Base-by-base conservation (phyloP, 2,329 filamentous ascomycete species). In the Neonectria coccinea region DNA sequence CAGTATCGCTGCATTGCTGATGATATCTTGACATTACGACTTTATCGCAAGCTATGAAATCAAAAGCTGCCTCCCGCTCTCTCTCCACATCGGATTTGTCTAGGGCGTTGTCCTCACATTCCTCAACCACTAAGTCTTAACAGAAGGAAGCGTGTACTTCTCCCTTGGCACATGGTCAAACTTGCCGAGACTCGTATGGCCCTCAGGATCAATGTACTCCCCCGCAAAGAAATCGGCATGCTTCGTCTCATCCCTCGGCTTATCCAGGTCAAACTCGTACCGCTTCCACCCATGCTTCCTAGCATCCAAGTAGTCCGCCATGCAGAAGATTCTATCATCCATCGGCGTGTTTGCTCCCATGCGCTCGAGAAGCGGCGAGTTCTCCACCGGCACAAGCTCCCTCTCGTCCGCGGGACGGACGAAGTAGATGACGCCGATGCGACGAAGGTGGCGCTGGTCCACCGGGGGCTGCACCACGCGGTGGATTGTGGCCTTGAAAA, bases 391-490 rank as follows among this genome's bases (percentile, higher is more conserved):
- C 47, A 76, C 76, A 12, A 81, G 74, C 59, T 77, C 70, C 1
- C 78, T 72, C 2, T 80, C 73, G 53, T 80, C 77, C 0, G 75
- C 74, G 0, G 79, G 79, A 11, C 80, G 70, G 2, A 79, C 76
- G 59, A 82, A 82, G 63, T 81, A 82, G 47, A 80, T 78, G 41
- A 81, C 68, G 4, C 79, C 79, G 36, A 81, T 66, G 5, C 80
- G 75, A 44, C 76, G 71, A 11, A 75, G 74, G 48, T 77, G 72
- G 12, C 70, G 73, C 62, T 81, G 79, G 54, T 81, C 80, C 22
- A 67, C 65, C 16, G 76, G 76, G 18, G 76, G 76, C 36, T 67
- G 62, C 1, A 75, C 66, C 0, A 77, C 75, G 9, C 76, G 69
- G 58, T 77, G 76, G 52, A 77, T 57, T 1, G 75, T 77, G 4